Evolutionary conservation across 495 filamentous ascomycete species (phyloP), one percentile per base, ranked within the genome.

Genomic region (Lasiosphaeria miniovina): DNA sequence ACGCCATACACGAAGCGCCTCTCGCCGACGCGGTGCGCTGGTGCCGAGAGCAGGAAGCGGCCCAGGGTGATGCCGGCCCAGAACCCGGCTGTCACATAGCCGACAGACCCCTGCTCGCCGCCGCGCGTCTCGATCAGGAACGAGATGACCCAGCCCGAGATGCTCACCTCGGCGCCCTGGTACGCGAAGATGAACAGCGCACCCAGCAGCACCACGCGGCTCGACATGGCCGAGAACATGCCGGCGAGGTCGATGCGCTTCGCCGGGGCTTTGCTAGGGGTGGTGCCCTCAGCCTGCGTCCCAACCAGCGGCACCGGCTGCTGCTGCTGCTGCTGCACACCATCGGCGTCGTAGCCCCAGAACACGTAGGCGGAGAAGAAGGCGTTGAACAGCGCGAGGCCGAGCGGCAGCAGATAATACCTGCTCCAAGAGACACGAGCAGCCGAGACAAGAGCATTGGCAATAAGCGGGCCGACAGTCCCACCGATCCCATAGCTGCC

Each of bases 31-130:
- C 74, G 76, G 57, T 84, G 79, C 0, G 88, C 86, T 0, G 84
- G 74, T 17, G 84, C 82, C 10, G 83, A 82, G 41, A 94, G 78
- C 3, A 84, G 59, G 68, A 93, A 87, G 2, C 90, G 80, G 1
- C 90, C 90, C 0, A 88, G 65, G 4, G 88, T 90, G 58, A 95
- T 88, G 49, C 90, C 89, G 8, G 71, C 88, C 90, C 90, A 93
- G 72, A 93, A 95, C 4, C 90, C 90, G 0, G 89, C 78, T 24
- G 88, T 91, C 4, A 93, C 90, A 68, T 91, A 93, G 14, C 91
- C 90, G 8, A 92, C 87, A 7, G 79, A 73, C 3, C 88, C 87
- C 58, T 24, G 24, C 24, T 86, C 74, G 10, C 88, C 88, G 64
- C 82, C 71, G 17, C 90, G 88, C 57, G 84, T 81, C 38, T 75